Evolutionary conservation across 441 rosid genomes (phyloP), one percentile per base, ranked within the genome.

Genomic region (Melianthus villosus): DNA sequence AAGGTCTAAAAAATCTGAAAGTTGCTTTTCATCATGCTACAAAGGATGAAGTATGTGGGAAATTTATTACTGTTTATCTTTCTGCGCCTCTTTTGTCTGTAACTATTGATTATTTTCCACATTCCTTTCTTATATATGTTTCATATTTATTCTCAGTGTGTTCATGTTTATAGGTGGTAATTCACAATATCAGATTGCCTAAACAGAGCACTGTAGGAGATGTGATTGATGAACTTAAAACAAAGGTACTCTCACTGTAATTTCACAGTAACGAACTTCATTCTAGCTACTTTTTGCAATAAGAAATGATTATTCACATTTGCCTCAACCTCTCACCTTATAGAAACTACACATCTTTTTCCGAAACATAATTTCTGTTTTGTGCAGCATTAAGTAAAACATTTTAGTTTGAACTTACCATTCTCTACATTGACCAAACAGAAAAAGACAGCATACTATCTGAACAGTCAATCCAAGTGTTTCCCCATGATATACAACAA

Each of bases 121-220:
- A 26, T 49, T 39, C 22, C 17, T 16, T 42, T 23, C 34, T 14
- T 33, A 9, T 7, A 26, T 2, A 23, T 32, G 3, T 17, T 44
- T 9, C 14, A 18, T 49, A n/a, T 16, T 48, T 30, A 15, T 17
- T 12, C n/a, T n/a, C 16, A 17, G 16, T 38, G 12, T 15, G 34
- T 19, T 10, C 3, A 7, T 29, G 16, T 43, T 57, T 51, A 43
- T 69, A 89, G 92, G 85, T 77, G 53, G 69, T 75, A 38, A 71
- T 77, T 53, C 92, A 81, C 64, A 74, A 71, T 48, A 79, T 84
- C 51, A 81, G 96, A 58, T 69, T 89, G 53, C 97, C 97, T 22
- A 89, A 84, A 65, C 94, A 81, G 68, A 83, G 95, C 62, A 79
- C 74, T 22, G 92, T 89, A 16, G 92, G 89, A 19, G 92, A 89